These are phyloP conservation scores for Claviceps capensis DNA, from an alignment of 2,329 filamentous ascomycete genomes.

Conservation along the genomic window DNA sequence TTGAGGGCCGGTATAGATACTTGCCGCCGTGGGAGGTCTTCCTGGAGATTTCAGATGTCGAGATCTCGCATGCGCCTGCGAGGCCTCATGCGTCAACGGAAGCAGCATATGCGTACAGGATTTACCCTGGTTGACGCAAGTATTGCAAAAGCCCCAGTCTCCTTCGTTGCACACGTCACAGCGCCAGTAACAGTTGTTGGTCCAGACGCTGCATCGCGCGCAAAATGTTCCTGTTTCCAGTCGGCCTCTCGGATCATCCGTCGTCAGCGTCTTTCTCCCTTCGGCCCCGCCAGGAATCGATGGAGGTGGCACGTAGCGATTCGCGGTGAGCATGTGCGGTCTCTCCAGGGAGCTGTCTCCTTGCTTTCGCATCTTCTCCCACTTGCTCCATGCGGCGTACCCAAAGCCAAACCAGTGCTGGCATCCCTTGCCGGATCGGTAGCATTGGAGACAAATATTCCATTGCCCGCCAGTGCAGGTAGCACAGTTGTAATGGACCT, in stretches of 20 bases:
- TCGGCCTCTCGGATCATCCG: conserved; percentile 52
- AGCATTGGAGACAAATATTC: conserved; percentile 72
- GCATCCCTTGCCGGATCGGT: conserved; percentile 63
- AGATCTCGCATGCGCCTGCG: conserved; percentile 21
- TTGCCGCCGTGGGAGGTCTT: conserved; percentile 34
- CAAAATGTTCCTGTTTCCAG: conserved; percentile 78
- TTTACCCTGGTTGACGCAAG: conserved; percentile 69
- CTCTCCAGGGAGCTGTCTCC: conserved; percentile 26
- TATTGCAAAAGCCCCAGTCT: conserved; percentile 88
- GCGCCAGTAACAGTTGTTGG: conserved; percentile 81
- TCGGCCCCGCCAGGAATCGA: conserved; percentile 37
- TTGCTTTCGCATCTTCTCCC: conserved; percentile 39
- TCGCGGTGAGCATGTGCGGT: conserved; percentile 45
- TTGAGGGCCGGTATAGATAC: conserved; percentile 32
- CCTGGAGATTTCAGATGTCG: conserved; percentile 29
- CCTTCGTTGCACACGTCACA: conserved; percentile 80
- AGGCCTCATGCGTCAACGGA: conserved; percentile 52
- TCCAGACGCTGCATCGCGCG: conserved; percentile 55
- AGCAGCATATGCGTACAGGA: conserved; percentile 73
- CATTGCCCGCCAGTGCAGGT: conserved; percentile 58
- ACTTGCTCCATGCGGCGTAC: conserved; percentile 52
- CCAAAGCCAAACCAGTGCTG: conserved; percentile 83
- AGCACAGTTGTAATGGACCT: conserved; percentile 71
- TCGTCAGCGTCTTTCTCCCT: conserved; percentile 43
- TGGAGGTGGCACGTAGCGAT: conserved; percentile 40